Percentiles rank a stretch among this genome's conserved stretches.
These are phyloP conservation scores for Trametes villosa DNA, from an alignment of 768 basidiomycete species.

Conservation along the genomic window DNA sequence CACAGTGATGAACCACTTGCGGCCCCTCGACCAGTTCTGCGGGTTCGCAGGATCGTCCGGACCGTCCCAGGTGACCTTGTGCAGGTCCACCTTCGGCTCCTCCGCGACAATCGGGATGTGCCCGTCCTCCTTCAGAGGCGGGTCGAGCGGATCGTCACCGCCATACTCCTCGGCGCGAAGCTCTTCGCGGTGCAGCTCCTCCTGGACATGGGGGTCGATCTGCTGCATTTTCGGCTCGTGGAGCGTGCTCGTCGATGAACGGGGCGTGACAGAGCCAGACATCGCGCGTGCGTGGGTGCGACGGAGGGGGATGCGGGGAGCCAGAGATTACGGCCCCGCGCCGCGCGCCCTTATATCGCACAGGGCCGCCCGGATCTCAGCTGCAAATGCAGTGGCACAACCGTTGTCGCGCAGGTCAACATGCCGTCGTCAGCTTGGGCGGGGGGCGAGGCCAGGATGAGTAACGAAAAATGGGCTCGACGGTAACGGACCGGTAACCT, in stretches of 20 bases:
- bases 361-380: constrained; percentile 7
- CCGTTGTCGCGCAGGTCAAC: constrained; percentile 11
- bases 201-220: constrained; percentile 11
- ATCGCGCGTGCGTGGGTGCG: neutral
- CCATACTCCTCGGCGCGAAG: constrained; percentile 34
- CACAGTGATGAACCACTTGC: constrained; percentile 54
- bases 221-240: constrained; percentile 11
- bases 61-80: constrained; percentile 56
- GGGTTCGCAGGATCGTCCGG: constrained; percentile 60
- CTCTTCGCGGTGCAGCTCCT: constrained; percentile 22
- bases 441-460: constrained; percentile 15
- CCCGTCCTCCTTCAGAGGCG: constrained; percentile 25
- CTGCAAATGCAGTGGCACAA: constrained; percentile 8
- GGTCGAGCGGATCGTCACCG: constrained; percentile 37
- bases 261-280: constrained; percentile 15
- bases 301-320: constrained; percentile 4
- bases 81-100: constrained; percentile 23
- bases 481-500: constrained; percentile 15
- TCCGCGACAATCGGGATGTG: constrained; percentile 8
- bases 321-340: neutral
- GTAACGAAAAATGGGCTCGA: constrained; percentile 15
- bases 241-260: constrained; percentile 19
- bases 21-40: constrained; percentile 51
- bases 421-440: constrained; percentile 16
- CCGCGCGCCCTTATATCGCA: constrained; percentile 7